Conservation (phyloP, 148 eudicot genomes). For the Vaccinium corymbosum region DNA sequence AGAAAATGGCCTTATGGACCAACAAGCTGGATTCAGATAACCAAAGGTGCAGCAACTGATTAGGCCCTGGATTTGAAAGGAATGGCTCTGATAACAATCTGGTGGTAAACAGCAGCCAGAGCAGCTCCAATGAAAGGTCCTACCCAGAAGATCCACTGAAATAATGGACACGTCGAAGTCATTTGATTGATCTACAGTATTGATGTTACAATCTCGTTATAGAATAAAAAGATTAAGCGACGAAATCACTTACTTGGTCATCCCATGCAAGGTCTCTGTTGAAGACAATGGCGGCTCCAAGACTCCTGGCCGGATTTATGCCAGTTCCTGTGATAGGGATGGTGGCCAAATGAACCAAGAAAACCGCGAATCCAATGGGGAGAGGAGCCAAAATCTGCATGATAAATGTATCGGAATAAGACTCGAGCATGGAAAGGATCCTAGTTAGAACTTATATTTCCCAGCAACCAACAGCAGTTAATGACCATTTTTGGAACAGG, state of each 20-base stretch:
- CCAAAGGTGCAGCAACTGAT: neutral
- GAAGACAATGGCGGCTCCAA: constrained; percentile 68
- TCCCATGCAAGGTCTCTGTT: constrained; percentile 56
- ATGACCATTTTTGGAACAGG: neutral
- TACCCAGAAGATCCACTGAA: constrained; percentile 91
- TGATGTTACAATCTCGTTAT: neutral
- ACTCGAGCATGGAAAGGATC: neutral
- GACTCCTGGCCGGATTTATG: constrained; percentile 72
- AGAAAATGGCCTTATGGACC: neutral
- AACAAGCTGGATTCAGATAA: neutral
- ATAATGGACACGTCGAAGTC: neutral
- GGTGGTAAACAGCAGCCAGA: constrained; percentile 78
- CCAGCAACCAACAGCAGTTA: neutral
- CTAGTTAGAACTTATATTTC: neutral
- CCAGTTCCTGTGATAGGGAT: constrained; percentile 77
- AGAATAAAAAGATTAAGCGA: neutral
- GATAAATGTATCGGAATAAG: neutral
- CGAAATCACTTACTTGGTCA: constrained; percentile 37
- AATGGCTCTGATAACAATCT: constrained; percentile 62
- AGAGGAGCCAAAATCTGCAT: constrained; percentile 73
- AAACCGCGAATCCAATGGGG: constrained; percentile 73
- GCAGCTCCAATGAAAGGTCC: constrained; percentile 92
- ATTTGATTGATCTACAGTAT: neutral
- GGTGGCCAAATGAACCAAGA: constrained; percentile 69
- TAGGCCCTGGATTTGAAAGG: constrained; percentile 57